phyloP scores from a whole-genome alignment of 2,329 filamentous ascomycete species.

The Verticillium isaacii region DNA sequence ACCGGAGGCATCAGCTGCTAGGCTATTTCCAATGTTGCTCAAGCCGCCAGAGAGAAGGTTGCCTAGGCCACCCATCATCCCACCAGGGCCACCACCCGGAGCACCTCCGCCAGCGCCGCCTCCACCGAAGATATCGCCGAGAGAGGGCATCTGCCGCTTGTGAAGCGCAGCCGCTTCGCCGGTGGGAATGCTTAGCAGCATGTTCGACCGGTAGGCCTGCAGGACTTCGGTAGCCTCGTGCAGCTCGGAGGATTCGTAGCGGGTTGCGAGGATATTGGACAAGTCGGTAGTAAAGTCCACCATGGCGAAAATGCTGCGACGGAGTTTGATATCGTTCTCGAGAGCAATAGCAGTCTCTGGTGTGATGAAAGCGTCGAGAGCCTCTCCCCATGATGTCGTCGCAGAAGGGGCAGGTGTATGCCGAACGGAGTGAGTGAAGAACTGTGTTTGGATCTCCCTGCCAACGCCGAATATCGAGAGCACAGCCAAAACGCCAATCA shows the following conservation, averaged over 20 bases:
- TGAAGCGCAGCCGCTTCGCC: background rate
- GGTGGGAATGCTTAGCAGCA: background rate
- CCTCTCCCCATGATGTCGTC: slow-evolving; percentile 8
- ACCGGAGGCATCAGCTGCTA: slow-evolving; percentile 9
- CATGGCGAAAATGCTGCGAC: slow-evolving; percentile 9
- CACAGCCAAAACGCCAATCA: slow-evolving; percentile 7
- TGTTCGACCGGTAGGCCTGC: slow-evolving; percentile 4
- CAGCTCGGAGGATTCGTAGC: slow-evolving; percentile 6
- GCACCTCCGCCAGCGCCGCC: background rate
- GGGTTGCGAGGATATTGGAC: slow-evolving; percentile 5
- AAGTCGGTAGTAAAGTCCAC: slow-evolving; percentile 11
- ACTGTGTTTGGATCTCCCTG: slow-evolving; percentile 3
- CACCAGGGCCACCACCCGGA: background rate
- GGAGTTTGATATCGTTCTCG: slow-evolving; percentile 8
- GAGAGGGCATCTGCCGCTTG: slow-evolving; percentile 5
- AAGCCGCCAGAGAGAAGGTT: slow-evolving; percentile 9
- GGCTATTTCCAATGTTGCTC: slow-evolving; percentile 7
- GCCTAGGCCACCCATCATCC: slow-evolving; percentile 4
- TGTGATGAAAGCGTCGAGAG: slow-evolving; percentile 8
- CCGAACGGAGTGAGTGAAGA: background rate
- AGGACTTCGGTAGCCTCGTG: slow-evolving; percentile 8
- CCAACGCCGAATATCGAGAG: slow-evolving; percentile 9
- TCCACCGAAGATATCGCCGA: background rate
- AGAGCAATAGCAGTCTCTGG: slow-evolving; percentile 8
- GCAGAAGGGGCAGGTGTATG: background rate